phyloP scores from a whole-genome alignment of 768 basidiomycete genomes.

The Mycena epipterygia region DNA sequence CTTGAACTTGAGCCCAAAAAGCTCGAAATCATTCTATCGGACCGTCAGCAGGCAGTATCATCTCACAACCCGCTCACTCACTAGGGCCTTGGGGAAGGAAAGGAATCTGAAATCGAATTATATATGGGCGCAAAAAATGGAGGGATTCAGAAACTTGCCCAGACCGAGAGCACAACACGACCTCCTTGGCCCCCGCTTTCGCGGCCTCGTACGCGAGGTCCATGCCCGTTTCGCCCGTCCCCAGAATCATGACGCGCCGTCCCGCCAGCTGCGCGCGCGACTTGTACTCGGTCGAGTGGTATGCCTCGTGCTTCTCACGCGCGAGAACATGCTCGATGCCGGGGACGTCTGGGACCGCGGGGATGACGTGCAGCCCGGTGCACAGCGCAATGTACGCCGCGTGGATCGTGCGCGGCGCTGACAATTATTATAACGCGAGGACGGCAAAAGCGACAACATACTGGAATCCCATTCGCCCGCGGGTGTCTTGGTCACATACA shows the following conservation, averaged over 20 bases:
- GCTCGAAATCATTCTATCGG: conserved; percentile 65
- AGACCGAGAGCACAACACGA: conserved; percentile 64
- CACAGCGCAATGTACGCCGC: conserved; percentile 63
- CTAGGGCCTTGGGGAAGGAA: conserved; percentile 70
- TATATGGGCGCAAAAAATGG: background rate
- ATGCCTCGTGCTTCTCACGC: conserved; percentile 41
- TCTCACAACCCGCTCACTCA: conserved; percentile 32
- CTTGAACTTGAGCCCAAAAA: conserved; percentile 63
- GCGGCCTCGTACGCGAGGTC: conserved; percentile 66
- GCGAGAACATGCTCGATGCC: conserved; percentile 59
- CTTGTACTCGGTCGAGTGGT: conserved; percentile 70
- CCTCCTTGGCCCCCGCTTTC: conserved; percentile 65
- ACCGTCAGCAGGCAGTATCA: background rate
- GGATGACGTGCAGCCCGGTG: conserved; percentile 69
- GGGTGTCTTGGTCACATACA: conserved; percentile 43
- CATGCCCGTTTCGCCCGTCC: conserved; percentile 75
- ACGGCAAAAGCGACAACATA: conserved; percentile 25
- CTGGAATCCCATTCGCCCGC: conserved; percentile 47
- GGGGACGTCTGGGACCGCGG: conserved; percentile 63
- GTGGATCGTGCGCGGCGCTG: conserved; percentile 48
- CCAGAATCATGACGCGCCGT: conserved; percentile 67
- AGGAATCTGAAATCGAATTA: conserved; percentile 55
- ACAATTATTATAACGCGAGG: background rate
- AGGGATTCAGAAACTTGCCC: conserved; percentile 48
- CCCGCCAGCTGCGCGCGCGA: conserved; percentile 56